Evolutionary conservation across 306 rosid genomes (phyloP), one percentile per base, ranked within the genome.

Genomic region (Boehmeria nivea): DNA sequence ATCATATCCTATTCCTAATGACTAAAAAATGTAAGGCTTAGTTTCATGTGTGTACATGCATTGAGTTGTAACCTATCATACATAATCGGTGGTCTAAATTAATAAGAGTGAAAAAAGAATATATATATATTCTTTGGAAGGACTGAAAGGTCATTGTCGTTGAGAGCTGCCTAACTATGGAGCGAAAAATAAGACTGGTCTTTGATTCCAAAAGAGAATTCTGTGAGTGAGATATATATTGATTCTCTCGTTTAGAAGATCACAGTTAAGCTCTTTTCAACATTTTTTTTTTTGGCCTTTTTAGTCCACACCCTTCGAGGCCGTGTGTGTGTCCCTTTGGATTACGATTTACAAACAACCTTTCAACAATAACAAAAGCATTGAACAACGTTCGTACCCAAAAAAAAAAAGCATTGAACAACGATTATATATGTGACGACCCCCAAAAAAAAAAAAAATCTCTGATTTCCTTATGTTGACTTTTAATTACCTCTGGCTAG

Each of bases 131-230:
- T 10, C 5, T 40, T 8, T 40, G 62, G 70, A 34, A 23, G 21
- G 54, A 49, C 4, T 44, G 61, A 62, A 61, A 54, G 54, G 78
- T 67, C 74, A 6, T 57, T 67, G 62, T 67, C 66, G 37, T 57
- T 62, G 70, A 67, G 70, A 59, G 59, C 59, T 67, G 74, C 78
- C 78, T 73, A 73, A 67, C 73, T 73, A 23, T 6, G 46, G 56
- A 45, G 14, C 66, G 60, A 72, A 73, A 57, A 61, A 63, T 8
- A 37, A 43, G 74, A 67, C 67, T 14, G 59, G 49, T 27, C 60
- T 46, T 34, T 59, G 16, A 50, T 55, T 62, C 64, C 44, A 20
- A 39, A 33, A 54, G 15, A 11, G 3, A 34, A 54, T 54, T 54
- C 27, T 54, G 44, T 19, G 38, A n/a, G 38, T 51, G 50, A n/a